Evolutionary conservation across 2,329 filamentous ascomycete species (phyloP).

Genomic region (Aspergillus oerlinghausenensis): DNA sequence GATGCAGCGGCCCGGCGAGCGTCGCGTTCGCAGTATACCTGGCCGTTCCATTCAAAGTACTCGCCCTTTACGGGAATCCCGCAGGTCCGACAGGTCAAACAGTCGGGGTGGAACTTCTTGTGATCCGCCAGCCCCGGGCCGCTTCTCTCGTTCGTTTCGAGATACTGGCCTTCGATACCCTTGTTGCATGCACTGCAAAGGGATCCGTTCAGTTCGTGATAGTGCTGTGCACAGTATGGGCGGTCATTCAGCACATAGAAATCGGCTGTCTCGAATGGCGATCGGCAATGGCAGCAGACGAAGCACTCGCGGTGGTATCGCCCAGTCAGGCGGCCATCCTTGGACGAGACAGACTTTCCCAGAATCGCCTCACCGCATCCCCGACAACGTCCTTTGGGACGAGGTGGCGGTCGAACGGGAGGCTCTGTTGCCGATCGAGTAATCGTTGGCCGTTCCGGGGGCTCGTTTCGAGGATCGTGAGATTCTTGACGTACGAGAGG

Average conservation of each 20-base stretch:
- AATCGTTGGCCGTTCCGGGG: constrained; percentile 7
- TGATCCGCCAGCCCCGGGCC: constrained; percentile 32
- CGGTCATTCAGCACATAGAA: constrained; percentile 88
- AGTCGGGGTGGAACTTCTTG: constrained; percentile 80
- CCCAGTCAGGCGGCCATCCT: constrained; percentile 84
- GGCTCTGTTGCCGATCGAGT: constrained; percentile 22
- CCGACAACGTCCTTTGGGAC: constrained; percentile 71
- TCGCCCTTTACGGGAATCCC: constrained; percentile 69
- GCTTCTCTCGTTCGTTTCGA: constrained; percentile 64
- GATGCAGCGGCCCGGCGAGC: constrained; percentile 57
- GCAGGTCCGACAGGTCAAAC: constrained; percentile 77
- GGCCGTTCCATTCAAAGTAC: constrained; percentile 83
- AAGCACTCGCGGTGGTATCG: constrained; percentile 96
- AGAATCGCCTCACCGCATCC: constrained; percentile 73
- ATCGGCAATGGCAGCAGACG: constrained; percentile 76
- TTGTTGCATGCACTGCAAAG: constrained; percentile 73
- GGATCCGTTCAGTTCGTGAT: constrained; percentile 85
- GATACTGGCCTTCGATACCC: constrained; percentile 90
- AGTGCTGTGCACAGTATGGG: constrained; percentile 88
- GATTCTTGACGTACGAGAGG: too few relatives aligned
- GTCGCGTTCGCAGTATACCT: constrained; percentile 81
- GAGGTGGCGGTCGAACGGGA: constrained; percentile 39
- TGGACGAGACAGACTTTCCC: constrained; percentile 90
- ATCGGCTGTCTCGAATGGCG: constrained; percentile 78
- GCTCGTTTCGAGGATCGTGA: constrained; percentile 3